These are phyloP conservation scores for Suhomyces ambrosiae DNA, from an alignment of 1,139 yeast species.

Conservation along the genomic window DNA sequence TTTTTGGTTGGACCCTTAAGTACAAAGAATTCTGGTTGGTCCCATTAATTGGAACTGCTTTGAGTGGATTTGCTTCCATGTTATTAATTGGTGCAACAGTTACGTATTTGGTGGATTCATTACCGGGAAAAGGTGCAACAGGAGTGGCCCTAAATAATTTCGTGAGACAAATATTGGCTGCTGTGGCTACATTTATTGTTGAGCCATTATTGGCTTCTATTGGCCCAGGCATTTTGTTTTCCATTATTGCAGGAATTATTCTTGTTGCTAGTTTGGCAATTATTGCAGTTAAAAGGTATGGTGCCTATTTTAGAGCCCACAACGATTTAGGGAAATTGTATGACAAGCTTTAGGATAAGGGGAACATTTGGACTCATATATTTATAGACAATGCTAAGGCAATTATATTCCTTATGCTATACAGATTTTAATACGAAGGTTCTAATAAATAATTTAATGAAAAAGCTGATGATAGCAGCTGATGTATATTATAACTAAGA, in stretches of 20 bases:
- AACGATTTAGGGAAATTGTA: constrained; percentile 63
- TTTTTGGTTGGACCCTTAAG: constrained; percentile 82
- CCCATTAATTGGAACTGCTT: constrained; percentile 75
- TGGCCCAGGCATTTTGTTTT: constrained; percentile 70
- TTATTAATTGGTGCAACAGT: constrained; percentile 79
- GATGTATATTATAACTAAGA: too few relatives aligned
- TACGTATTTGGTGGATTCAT: constrained; percentile 79
- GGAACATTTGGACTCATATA: background rate
- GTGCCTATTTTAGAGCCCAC: constrained; percentile 64
- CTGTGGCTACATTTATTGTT: constrained; percentile 72
- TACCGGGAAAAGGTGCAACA: constrained; percentile 88
- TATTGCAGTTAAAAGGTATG: constrained; percentile 55
- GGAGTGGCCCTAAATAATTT: constrained; percentile 85
- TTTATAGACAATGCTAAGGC: background rate
- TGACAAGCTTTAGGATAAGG: constrained; percentile 34
- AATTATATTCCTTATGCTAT: too few relatives aligned
- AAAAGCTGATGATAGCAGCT: too few relatives aligned
- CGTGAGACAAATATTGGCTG: constrained; percentile 72
- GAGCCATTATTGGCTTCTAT: constrained; percentile 66
- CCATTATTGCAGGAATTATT: constrained; percentile 64
- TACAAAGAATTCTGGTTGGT: constrained; percentile 70
- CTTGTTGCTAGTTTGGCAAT: constrained; percentile 47
- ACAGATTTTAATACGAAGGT: too few relatives aligned
- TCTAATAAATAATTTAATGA: too few relatives aligned
- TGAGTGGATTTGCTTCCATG: constrained; percentile 85